These are phyloP conservation scores for Calamus simplicifolius DNA, from an alignment of 176 grass and related monocot species.

Conservation along the genomic window DNA sequence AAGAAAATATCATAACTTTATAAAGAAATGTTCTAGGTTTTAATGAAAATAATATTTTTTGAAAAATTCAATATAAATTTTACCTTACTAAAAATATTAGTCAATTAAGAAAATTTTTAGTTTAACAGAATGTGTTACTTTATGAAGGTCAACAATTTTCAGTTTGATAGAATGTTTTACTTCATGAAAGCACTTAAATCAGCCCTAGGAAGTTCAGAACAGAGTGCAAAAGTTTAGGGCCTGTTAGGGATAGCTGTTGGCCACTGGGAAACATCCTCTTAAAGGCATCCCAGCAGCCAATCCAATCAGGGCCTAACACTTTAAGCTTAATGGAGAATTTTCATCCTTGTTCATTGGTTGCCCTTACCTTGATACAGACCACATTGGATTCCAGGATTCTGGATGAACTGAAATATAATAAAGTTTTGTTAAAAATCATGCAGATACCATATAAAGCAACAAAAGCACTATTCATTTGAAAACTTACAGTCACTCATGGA, in stretches of 20 bases:
- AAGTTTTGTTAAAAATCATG: neutral
- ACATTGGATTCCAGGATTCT: constrained; percentile 19
- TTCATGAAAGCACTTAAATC: too few relatives aligned
- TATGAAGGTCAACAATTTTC: too few relatives aligned
- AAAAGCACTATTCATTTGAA: neutral
- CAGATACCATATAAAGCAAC: neutral
- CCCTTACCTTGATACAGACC: constrained; percentile 18
- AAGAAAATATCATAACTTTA: neutral
- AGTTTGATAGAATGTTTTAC: too few relatives aligned
- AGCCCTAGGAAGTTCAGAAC: too few relatives aligned
- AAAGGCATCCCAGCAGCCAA: too few relatives aligned
- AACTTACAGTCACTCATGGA: constrained; percentile 23
- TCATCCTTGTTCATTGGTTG: neutral
- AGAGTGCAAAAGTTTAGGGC: too few relatives aligned
- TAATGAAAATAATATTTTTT: neutral
- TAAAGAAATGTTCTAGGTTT: neutral
- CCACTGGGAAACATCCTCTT: too few relatives aligned
- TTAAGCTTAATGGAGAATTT: neutral
- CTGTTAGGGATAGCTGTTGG: too few relatives aligned
- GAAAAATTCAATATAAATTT: neutral
- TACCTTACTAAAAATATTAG: too few relatives aligned
- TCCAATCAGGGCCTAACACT: too few relatives aligned
- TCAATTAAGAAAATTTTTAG: too few relatives aligned
- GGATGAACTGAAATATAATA: constrained; percentile 10
- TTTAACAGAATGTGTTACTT: too few relatives aligned